Conservation (phyloP, 352 stramenopile genomes). For the Saprolegnia diclina region DNA sequence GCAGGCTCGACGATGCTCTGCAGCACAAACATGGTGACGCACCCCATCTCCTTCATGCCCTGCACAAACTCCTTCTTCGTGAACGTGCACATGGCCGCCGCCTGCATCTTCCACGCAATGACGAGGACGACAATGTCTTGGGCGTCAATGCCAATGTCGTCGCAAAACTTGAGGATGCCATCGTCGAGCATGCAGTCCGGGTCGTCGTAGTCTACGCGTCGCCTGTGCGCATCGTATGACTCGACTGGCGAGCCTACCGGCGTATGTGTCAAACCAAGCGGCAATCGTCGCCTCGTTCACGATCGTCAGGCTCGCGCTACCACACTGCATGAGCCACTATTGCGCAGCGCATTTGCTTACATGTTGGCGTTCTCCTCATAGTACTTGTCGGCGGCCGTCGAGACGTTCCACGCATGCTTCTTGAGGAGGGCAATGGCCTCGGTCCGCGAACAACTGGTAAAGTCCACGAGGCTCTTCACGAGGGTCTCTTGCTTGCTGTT, state of each 20-base stretch:
- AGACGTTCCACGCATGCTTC: conserved; percentile 27
- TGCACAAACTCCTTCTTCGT: conserved; percentile 76
- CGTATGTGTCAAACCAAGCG: conserved; percentile 63
- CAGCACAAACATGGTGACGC: too few relatives aligned
- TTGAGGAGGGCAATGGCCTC: conserved; percentile 10
- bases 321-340: not conserved
- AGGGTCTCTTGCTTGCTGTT: conserved; percentile 24
- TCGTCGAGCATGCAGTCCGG: conserved; percentile 60
- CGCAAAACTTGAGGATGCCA: conserved; percentile 73
- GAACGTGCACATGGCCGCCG: conserved; percentile 79
- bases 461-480: conserved; percentile 22
- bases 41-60: conserved; percentile 69
- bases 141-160: conserved; percentile 69
- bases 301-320: conserved; percentile 6
- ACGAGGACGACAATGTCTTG: conserved; percentile 74
- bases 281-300: conserved; percentile 36
- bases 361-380: conserved; percentile 28
- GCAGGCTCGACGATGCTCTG: too few relatives aligned
- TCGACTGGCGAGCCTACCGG: not conserved
- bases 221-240: conserved; percentile 16
- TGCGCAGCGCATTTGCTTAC: not conserved
- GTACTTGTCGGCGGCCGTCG: conserved; percentile 19
- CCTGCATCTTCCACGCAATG: conserved; percentile 85
- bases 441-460: conserved; percentile 21
- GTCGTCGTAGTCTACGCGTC: conserved; percentile 46